phyloP scores from a whole-genome alignment of 768 basidiomycete genomes.

The Cystoderma amianthinum region DNA sequence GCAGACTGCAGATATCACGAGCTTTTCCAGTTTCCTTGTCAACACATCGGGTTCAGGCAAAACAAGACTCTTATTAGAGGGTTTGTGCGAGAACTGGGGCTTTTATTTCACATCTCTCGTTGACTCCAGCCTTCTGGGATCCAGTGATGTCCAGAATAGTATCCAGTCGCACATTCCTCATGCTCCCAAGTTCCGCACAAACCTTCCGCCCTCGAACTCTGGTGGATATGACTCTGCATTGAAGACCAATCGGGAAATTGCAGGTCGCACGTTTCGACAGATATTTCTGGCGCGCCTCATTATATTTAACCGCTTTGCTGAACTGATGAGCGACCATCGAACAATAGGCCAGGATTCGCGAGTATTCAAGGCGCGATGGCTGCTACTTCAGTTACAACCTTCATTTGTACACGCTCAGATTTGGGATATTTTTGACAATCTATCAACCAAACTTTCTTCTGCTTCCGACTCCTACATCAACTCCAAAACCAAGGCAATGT shows the following conservation, averaged over 20 bases:
- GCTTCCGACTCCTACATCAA: constrained; percentile 29
- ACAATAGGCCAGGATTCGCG: constrained; percentile 8
- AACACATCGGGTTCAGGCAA: constrained; percentile 44
- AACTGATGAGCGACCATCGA: constrained; percentile 18
- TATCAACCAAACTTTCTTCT: constrained; percentile 23
- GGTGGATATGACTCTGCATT: constrained; percentile 22
- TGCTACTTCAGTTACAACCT: constrained; percentile 34
- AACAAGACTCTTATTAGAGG: constrained; percentile 35
- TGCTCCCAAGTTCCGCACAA: constrained; percentile 19
- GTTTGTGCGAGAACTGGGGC: constrained; percentile 37
- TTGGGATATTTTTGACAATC: constrained; percentile 34
- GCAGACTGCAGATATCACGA: constrained; percentile 1
- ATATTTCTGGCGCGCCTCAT: constrained; percentile 33
- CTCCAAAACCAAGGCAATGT: constrained; percentile 20
- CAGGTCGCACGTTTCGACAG: constrained; percentile 25
- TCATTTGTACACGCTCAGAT: constrained; percentile 24
- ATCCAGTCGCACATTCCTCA: constrained; percentile 30
- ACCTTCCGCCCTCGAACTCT: constrained; percentile 23
- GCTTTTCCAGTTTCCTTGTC: constrained; percentile 27
- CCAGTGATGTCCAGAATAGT: constrained; percentile 33
- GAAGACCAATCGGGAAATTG: constrained; percentile 28
- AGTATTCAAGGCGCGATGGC: constrained; percentile 27
- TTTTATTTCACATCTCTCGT: constrained; percentile 40
- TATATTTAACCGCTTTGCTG: constrained; percentile 30
- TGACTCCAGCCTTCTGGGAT: constrained; percentile 36